Percentiles rank a stretch among this genome's conserved stretches.
Evolutionary conservation across 345 rosid species (phyloP).

Genomic region (Pelargonium nanum): DNA sequence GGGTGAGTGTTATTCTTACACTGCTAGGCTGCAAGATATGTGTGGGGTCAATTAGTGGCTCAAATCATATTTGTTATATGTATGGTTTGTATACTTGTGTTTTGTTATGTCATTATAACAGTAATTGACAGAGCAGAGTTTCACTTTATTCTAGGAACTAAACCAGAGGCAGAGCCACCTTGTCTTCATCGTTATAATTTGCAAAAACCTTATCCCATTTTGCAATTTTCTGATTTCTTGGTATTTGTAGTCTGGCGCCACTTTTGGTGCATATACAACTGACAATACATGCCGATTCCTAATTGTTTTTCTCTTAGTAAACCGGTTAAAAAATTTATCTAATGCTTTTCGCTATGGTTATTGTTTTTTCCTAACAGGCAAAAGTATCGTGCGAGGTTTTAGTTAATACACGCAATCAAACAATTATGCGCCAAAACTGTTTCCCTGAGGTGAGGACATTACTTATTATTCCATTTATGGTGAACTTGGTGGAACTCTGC

Average conservation of each 20-base stretch:
- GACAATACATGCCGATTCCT: not conserved
- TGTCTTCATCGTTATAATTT: not conserved
- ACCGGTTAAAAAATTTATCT: not conserved
- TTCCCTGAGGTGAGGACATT: slow-evolving; percentile 17
- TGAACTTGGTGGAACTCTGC: not conserved
- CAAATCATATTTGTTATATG: not conserved
- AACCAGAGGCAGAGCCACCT: not conserved
- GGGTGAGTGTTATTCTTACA: not conserved
- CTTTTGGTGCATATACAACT: not conserved
- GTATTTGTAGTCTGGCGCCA: not conserved
- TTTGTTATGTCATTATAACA: not conserved
- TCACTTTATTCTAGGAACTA: not conserved
- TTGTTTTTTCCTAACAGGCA: slow-evolving; percentile 13
- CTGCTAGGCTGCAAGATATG: not conserved
- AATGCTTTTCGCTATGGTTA: not conserved
- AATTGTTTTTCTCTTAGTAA: not conserved
- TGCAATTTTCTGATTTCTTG: no score
- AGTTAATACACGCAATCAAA: slow-evolving; percentile 30
- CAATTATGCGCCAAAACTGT: slow-evolving; percentile 30
- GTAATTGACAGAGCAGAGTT: not conserved
- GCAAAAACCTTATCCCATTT: not conserved
- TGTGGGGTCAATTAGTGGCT: not conserved
- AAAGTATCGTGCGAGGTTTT: slow-evolving; percentile 29
- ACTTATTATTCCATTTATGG: slow-evolving; percentile 2
- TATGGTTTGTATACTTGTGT: not conserved